These are phyloP conservation scores for Cryphonectria japonica DNA, from an alignment of 2,329 filamentous ascomycete genomes.

Conservation along the genomic window DNA sequence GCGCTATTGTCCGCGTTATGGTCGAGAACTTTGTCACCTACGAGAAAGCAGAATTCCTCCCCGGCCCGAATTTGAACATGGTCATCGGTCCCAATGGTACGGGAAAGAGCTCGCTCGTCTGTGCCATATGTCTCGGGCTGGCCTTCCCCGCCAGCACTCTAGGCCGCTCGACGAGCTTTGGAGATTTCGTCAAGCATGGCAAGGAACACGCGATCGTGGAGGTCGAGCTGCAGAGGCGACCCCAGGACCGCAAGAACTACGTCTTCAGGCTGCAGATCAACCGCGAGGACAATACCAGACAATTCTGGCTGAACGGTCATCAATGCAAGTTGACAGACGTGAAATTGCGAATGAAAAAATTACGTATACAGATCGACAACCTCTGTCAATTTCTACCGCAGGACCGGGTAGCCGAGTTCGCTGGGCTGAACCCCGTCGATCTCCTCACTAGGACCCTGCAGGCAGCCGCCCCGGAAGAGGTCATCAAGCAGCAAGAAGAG, in stretches of 20 bases:
- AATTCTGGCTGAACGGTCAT: conserved; percentile 77
- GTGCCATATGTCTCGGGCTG: conserved; percentile 90
- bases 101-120: conserved; percentile 95
- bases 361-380: conserved; percentile 96
- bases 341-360: conserved; percentile 66
- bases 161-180: conserved; percentile 80
- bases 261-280: conserved; percentile 77
- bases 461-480: conserved; percentile 81
- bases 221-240: conserved; percentile 78
- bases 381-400: conserved; percentile 96
- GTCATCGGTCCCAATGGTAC: conserved; percentile 98
- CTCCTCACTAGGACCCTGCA: conserved; percentile 84
- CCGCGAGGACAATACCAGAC: conserved; percentile 78
- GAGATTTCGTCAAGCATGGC: conserved; percentile 93
- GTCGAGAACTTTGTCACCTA: conserved; percentile 95
- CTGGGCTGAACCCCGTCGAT: conserved; percentile 78
- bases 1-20: conserved; percentile 85
- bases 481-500: conserved; percentile 76
- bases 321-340: conserved; percentile 66
- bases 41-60: conserved; percentile 85
- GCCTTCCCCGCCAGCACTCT: conserved; percentile 83
- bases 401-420: conserved; percentile 94
- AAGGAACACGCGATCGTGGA: conserved; percentile 78
- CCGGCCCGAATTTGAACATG: conserved; percentile 95
- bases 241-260: conserved; percentile 65